phyloP scores from a whole-genome alignment of 306 rosid species.

The Acacia confusa region DNA sequence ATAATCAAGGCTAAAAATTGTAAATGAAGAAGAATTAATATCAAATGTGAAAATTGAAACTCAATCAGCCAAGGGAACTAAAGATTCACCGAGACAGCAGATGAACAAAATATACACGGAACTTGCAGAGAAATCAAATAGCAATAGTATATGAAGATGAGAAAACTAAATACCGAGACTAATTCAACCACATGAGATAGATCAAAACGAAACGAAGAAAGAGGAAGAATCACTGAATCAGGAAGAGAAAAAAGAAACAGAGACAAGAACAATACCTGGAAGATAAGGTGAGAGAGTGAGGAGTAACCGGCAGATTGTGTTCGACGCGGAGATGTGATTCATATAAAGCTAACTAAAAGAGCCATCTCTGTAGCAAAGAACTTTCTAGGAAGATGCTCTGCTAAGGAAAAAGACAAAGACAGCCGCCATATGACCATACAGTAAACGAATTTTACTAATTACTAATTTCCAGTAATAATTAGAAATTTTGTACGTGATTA shows the following conservation, averaged over 20 bases:
- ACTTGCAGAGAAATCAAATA: not conserved
- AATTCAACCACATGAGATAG: not conserved
- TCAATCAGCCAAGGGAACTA: conserved; percentile 23
- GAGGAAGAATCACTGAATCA: not conserved
- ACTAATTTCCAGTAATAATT: not conserved
- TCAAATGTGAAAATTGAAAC: conserved; percentile 1
- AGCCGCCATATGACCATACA: conserved; percentile 21
- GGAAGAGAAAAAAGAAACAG: not conserved
- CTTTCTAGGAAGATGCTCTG: conserved; percentile 28
- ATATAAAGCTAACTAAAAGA: not conserved
- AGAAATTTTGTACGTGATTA: not conserved
- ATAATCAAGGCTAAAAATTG: not conserved
- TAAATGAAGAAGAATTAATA: conserved; percentile 5
- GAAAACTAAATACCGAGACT: not conserved
- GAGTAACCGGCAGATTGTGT: not conserved
- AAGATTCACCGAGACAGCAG: conserved; percentile 33
- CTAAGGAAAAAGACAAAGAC: not conserved
- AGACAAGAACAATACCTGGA: not conserved
- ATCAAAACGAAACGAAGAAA: not conserved
- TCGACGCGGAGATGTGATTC: not conserved
- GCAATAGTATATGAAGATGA: not conserved
- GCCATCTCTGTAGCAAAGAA: not conserved
- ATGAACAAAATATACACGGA: conserved; percentile 16
- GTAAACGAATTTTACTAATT: not conserved
- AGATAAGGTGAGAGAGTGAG: conserved; percentile 9